These are phyloP conservation scores for Aspergillus olivimuriae DNA, from an alignment of 495 filamentous ascomycete genomes.

Conservation along the genomic window DNA sequence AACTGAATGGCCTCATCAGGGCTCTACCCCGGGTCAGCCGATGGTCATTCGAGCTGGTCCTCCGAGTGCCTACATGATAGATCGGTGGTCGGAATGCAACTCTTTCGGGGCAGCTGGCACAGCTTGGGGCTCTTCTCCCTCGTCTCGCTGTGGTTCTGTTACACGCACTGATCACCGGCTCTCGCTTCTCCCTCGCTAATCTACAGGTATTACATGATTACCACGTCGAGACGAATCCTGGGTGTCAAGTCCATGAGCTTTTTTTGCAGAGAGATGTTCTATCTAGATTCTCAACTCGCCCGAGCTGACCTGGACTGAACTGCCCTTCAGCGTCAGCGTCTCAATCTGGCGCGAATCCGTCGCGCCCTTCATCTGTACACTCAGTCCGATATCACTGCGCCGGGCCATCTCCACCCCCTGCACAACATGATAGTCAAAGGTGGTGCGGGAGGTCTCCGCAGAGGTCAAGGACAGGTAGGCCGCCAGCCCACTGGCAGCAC, in stretches of 20 bases:
- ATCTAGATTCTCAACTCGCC: neutral
- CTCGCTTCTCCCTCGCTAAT: no score
- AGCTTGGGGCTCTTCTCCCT: no score
- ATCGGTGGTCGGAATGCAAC: neutral
- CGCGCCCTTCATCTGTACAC: slow-evolving; percentile 21
- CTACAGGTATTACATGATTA: no score
- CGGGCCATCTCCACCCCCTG: slow-evolving; percentile 80
- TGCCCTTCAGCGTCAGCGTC: slow-evolving; percentile 48
- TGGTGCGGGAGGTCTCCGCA: slow-evolving; percentile 13
- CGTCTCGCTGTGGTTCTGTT: no score
- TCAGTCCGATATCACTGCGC: slow-evolving; percentile 51
- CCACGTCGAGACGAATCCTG: neutral
- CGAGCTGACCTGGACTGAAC: neutral
- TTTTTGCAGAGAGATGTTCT: no score
- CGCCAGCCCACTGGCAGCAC: slow-evolving; percentile 51
- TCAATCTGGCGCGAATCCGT: slow-evolving; percentile 30
- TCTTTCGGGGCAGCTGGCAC: neutral
- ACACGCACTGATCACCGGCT: no score
- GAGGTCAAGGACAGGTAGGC: slow-evolving; percentile 49
- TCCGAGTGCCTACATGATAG: neutral
- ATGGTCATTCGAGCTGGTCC: neutral
- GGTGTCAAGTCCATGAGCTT: no score
- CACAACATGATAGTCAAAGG: slow-evolving; percentile 44
- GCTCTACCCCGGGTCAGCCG: neutral
- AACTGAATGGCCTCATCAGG: neutral